Evolutionary conservation across 202 grass and related monocot species (phyloP), one percentile per base, ranked within the genome.

Genomic region (Bolboschoenoplectus hybrid): DNA sequence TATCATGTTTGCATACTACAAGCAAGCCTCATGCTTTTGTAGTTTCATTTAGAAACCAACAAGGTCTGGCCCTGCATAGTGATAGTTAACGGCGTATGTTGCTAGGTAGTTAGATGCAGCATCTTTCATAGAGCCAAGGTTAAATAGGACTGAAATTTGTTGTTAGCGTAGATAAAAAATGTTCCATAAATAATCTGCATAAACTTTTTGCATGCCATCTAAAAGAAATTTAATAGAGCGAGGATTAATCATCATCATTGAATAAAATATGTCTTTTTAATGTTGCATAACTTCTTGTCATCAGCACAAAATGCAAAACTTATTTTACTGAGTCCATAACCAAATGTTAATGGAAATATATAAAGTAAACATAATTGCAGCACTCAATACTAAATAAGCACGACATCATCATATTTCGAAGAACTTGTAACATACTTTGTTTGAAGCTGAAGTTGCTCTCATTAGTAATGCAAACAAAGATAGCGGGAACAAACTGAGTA

Each of bases 371-470:
- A 76, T 55, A 76, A 16, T 55, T 76, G 10, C 9, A 76, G 3
- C 47, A 51, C 20, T 7, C n/a, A 3, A 64, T 38, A 69, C 66
- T 17, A 13, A 68, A 17, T 69, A 69, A 16, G 26, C 73, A 36
- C 17, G 19, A 35, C 20, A 32, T 74, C 45, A 76, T 76, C 32
- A 76, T 76, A 35, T 76, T 55, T 76, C 11, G 13, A 76, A 55
- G n/a, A 78, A 56, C 47, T 56, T 55, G 0, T 16, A 35, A 36
- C 73, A 17, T 56, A 77, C 6, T 38, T 16, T 78, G 6, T 58
- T 78, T 78, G 74, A 58, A 52, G 51, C 52, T 78, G 51, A 57
- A 57, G 74, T 56, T 56, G 73, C 50, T 38, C 74, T 55, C 35
- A 57, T 78, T 56, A 56, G 13, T 78, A 57, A 13, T 52, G 74